Conservation (phyloP, 2,329 filamentous ascomycete genomes). For the Xylariaceae sp. region DNA sequence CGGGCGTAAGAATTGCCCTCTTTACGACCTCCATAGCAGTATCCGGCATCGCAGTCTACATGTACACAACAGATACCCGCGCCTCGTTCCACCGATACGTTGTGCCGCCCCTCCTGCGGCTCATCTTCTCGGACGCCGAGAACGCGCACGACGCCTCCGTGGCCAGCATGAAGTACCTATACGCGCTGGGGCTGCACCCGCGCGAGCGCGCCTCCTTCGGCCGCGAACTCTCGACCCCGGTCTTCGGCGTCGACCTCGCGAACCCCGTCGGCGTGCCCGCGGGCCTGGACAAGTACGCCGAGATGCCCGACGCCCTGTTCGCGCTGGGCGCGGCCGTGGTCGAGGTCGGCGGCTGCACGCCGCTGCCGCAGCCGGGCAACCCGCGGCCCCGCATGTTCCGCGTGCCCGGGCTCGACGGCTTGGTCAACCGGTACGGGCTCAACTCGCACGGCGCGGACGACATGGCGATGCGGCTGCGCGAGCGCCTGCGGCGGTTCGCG, state of each 20-base stretch:
- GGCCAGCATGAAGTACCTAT: conserved; percentile 69
- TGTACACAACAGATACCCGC: conserved; percentile 76
- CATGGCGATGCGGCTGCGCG: conserved; percentile 77
- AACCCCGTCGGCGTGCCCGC: conserved; percentile 96
- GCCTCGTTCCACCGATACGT: conserved; percentile 70
- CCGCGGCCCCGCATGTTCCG: conserved; percentile 86
- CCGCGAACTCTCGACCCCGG: conserved; percentile 47
- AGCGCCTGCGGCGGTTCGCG: conserved; percentile 78
- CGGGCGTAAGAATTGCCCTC: conserved; percentile 42
- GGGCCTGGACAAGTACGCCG: conserved; percentile 91
- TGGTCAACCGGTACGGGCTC: conserved; percentile 95
- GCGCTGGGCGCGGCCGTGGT: conserved; percentile 84
- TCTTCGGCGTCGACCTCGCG: conserved; percentile 76
- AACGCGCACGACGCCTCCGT: conserved; percentile 88
- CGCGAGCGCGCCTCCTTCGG: conserved; percentile 66
- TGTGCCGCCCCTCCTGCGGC: conserved; percentile 66
- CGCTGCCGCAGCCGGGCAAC: conserved; percentile 86
- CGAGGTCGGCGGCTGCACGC: conserved; percentile 89
- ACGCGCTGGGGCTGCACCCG: conserved; percentile 75
- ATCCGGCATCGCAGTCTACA: conserved; percentile 54
- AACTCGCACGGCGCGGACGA: conserved; percentile 89
- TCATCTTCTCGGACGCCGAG: conserved; percentile 75
- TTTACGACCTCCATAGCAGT: conserved; percentile 47
- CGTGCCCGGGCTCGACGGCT: conserved; percentile 76
- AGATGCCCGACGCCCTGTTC: conserved; percentile 83